These are phyloP conservation scores for Pseudogymnoascus sp. DNA, from an alignment of 2,329 filamentous ascomycete genomes.

Conservation along the genomic window DNA sequence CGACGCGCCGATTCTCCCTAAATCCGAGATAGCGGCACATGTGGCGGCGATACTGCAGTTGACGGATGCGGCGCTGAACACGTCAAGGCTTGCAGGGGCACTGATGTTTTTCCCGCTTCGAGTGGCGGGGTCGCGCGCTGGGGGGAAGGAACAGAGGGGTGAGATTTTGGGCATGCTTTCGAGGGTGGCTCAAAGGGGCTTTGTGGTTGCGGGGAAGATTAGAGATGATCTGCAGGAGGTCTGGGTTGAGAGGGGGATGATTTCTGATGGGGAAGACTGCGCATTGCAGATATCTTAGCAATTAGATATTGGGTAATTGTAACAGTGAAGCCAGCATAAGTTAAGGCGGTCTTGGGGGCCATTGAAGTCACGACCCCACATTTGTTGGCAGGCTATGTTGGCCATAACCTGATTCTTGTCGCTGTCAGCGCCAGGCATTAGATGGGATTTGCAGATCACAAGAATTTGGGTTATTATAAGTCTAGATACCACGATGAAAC, in stretches of 20 bases:
- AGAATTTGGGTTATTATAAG: slow-evolving; percentile 9
- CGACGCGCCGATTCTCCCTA: slow-evolving; percentile 8
- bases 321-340: not conserved
- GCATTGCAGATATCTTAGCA: not conserved
- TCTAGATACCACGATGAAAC: not conserved
- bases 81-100: slow-evolving; percentile 15
- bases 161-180: slow-evolving; percentile 14
- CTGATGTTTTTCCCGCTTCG: slow-evolving; percentile 20
- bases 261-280: not conserved
- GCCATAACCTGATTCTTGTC: slow-evolving; percentile 13
- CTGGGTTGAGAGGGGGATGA: slow-evolving; percentile 11
- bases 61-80: slow-evolving; percentile 12
- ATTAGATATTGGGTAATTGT: not conserved
- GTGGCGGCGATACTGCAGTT: slow-evolving; percentile 14
- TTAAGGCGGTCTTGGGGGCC: slow-evolving; percentile 10
- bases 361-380: slow-evolving; percentile 13
- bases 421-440: slow-evolving; percentile 11
- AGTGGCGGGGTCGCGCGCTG: slow-evolving; percentile 19
- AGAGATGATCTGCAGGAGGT: slow-evolving; percentile 13
- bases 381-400: slow-evolving; percentile 12
- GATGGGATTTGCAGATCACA: slow-evolving; percentile 10
- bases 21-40: slow-evolving; percentile 11
- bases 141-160: slow-evolving; percentile 3
- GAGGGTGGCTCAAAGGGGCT: slow-evolving; percentile 16
- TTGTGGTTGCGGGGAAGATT: slow-evolving; percentile 20